A percentile compares a stretch with the other conserved stretches of the same genome.
These are phyloP conservation scores for Mucor circinelloides DNA, from an alignment of 371 early-diverging fungal genomes.

Conservation along the genomic window DNA sequence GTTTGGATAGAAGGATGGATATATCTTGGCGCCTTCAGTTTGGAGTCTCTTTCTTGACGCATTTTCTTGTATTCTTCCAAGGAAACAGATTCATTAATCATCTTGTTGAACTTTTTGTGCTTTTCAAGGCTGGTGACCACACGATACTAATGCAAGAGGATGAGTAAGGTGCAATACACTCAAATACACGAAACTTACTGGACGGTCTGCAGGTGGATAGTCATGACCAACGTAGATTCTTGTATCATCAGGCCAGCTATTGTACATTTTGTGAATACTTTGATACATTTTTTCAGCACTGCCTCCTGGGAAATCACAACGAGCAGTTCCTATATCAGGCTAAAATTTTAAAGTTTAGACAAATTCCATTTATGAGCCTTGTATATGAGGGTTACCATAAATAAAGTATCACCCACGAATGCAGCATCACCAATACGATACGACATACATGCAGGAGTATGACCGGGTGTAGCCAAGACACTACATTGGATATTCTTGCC, in stretches of 20 bases:
- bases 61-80: slow-evolving; percentile 32
- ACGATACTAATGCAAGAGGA: slow-evolving; percentile 25
- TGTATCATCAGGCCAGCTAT: slow-evolving; percentile 46
- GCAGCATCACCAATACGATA: slow-evolving; percentile 51
- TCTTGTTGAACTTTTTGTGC: slow-evolving; percentile 44
- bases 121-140: slow-evolving; percentile 30
- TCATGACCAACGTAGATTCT: slow-evolving; percentile 52
- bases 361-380: background rate
- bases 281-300: slow-evolving; percentile 44
- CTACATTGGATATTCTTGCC: slow-evolving; percentile 44
- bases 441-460: slow-evolving; percentile 52
- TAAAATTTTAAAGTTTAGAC: slow-evolving; percentile 13
- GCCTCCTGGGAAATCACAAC: slow-evolving; percentile 56
- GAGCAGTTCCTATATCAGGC: slow-evolving; percentile 55
- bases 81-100: slow-evolving; percentile 31
- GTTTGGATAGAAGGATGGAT: slow-evolving; percentile 53
- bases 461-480: slow-evolving; percentile 45
- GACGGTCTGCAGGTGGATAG: slow-evolving; percentile 38
- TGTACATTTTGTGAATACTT: slow-evolving; percentile 47
- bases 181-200: slow-evolving; percentile 23
- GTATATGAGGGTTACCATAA: slow-evolving; percentile 36
- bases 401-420: slow-evolving; percentile 51
- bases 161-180: background rate
- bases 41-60: slow-evolving; percentile 36
- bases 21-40: slow-evolving; percentile 41